phyloP scores from a whole-genome alignment of 441 rosid species.

The Euphorbia corollata region DNA sequence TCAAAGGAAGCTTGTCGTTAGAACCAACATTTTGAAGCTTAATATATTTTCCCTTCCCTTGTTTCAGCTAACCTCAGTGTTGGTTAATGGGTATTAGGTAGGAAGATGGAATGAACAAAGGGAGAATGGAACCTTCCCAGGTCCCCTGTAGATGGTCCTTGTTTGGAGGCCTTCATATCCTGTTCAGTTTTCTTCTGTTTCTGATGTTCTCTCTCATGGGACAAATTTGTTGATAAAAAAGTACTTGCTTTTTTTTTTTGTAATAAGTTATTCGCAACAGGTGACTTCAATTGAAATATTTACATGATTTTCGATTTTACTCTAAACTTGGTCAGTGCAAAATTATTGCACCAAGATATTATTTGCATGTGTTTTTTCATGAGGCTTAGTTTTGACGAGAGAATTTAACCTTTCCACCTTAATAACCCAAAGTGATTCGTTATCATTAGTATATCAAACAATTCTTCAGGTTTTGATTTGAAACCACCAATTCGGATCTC shows the following conservation, averaged over 20 bases:
- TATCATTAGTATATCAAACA: too few relatives aligned
- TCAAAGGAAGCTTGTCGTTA: neutral
- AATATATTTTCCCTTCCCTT: neutral
- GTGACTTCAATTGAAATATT: neutral
- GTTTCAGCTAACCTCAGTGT: constrained; percentile 5
- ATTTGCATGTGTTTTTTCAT: too few relatives aligned
- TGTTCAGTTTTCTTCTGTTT: constrained; percentile 18
- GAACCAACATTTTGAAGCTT: neutral
- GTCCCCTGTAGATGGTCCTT: constrained; percentile 53
- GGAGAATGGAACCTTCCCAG: constrained; percentile 94
- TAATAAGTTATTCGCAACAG: neutral
- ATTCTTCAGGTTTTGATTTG: too few relatives aligned
- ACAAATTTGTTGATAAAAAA: constrained; percentile 17
- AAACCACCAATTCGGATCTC: too few relatives aligned
- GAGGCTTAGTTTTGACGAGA: too few relatives aligned
- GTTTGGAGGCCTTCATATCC: constrained; percentile 13
- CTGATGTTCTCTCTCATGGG: constrained; percentile 13
- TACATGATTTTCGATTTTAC: neutral
- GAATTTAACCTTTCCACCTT: too few relatives aligned
- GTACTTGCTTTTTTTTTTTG: constrained; percentile 5
- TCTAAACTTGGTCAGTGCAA: neutral
- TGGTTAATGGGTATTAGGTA: constrained; percentile 33
- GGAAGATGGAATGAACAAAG: constrained; percentile 95
- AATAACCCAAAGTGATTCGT: too few relatives aligned
- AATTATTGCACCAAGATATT: neutral